Evolutionary conservation across 768 basidiomycete species (phyloP).

Genomic region (Galerina sulciceps): DNA sequence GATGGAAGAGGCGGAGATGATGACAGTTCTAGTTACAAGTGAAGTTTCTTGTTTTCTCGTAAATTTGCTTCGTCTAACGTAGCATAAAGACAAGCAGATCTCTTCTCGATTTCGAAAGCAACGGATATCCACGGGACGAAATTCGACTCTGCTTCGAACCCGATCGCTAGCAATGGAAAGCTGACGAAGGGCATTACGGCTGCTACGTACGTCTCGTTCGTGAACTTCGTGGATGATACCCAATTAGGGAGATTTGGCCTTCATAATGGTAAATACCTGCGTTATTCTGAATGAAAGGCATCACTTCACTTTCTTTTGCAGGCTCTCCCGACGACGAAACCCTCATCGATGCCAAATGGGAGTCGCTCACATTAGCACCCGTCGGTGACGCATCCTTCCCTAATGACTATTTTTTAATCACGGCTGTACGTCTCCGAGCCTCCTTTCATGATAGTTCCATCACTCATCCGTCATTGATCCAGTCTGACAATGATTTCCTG

Average conservation of each 20-base stretch:
- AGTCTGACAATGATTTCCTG: conserved; percentile 69
- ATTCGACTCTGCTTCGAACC: conserved; percentile 56
- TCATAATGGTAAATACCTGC: conserved; percentile 51
- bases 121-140: conserved; percentile 63
- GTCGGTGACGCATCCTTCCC: conserved; percentile 53
- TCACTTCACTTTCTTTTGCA: conserved; percentile 18
- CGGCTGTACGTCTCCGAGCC: conserved; percentile 45
- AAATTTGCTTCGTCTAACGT: not conserved
- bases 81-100: conserved; percentile 54
- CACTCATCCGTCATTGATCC: not conserved
- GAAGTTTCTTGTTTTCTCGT: conserved; percentile 10
- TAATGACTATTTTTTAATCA: conserved; percentile 72
- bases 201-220: conserved; percentile 59
- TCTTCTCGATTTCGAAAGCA: conserved; percentile 59
- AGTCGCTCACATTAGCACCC: conserved; percentile 63
- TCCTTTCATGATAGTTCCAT: not conserved
- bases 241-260: conserved; percentile 66
- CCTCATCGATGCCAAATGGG: conserved; percentile 70
- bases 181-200: conserved; percentile 51
- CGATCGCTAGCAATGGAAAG: conserved; percentile 53
- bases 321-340: conserved; percentile 52
- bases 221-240: conserved; percentile 53
- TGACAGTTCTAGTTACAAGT: conserved; percentile 59
- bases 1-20: conserved; percentile 60
- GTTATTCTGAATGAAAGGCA: not conserved